Percentiles rank a stretch among this genome's conserved stretches.
phyloP scores from a whole-genome alignment of 2,329 filamentous ascomycete genomes.

The Blastomyces parvus region DNA sequence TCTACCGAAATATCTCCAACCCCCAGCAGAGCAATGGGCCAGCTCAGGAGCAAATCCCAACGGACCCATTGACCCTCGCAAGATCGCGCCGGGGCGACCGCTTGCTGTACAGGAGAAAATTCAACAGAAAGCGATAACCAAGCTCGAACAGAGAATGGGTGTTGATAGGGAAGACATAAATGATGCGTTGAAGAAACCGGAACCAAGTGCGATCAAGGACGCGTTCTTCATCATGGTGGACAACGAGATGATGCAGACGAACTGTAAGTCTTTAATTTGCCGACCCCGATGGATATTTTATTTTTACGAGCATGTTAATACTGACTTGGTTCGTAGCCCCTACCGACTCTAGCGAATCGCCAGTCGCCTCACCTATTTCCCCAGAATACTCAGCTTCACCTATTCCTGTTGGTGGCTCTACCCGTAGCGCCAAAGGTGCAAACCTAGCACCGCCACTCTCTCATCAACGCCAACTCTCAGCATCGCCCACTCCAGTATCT shows the following conservation, averaged over 20 bases:
- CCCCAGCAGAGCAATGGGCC: slow-evolving; percentile 81
- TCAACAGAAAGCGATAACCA: slow-evolving; percentile 84
- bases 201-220: slow-evolving; percentile 97
- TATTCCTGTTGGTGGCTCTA: background rate
- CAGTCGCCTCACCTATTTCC: background rate
- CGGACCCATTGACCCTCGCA: slow-evolving; percentile 75
- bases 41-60: slow-evolving; percentile 91
- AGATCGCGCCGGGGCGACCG: slow-evolving; percentile 69
- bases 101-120: slow-evolving; percentile 76
- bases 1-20: slow-evolving; percentile 75
- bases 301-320: slow-evolving; percentile 8
- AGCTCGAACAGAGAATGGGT: slow-evolving; percentile 96
- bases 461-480: background rate
- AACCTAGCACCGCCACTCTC: background rate
- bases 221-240: slow-evolving; percentile 96
- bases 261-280: slow-evolving; percentile 54
- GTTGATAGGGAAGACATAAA: slow-evolving; percentile 93
- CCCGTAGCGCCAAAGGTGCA: background rate
- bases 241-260: slow-evolving; percentile 93
- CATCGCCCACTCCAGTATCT: background rate
- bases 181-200: slow-evolving; percentile 80
- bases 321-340: slow-evolving; percentile 23
- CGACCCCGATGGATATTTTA: background rate
- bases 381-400: background rate
- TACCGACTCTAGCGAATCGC: slow-evolving; percentile 21